phyloP scores from a whole-genome alignment of 805 yeast species.

The Kockiozyma suomiensis region DNA sequence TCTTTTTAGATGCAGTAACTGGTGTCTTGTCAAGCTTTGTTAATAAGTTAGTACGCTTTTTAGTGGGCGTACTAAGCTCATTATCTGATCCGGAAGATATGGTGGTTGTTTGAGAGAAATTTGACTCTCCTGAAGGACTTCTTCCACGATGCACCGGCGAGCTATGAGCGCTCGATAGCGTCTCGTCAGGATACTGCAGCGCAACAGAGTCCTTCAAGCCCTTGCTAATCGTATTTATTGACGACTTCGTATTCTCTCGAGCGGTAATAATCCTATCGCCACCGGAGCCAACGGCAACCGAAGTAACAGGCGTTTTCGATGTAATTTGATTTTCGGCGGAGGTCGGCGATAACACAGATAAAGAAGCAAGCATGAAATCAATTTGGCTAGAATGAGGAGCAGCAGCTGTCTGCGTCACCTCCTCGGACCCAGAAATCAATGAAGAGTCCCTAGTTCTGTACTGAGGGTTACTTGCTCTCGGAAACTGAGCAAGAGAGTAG shows the following conservation, averaged over 20 bases:
- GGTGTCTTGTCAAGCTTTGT: background rate
- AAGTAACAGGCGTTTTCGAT: background rate
- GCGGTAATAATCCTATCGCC: background rate
- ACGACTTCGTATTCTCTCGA: background rate
- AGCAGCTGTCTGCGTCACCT: background rate
- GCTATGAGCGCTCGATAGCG: constrained; percentile 29
- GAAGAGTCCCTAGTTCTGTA: constrained; percentile 16
- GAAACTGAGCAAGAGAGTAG: constrained; percentile 44
- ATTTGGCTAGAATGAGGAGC: constrained; percentile 15
- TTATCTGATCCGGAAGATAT: constrained; percentile 27
- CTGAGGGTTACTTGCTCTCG: constrained; percentile 35
- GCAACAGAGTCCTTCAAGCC: background rate
- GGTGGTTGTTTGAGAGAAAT: constrained; percentile 36
- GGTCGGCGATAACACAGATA: background rate
- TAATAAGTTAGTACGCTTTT: background rate
- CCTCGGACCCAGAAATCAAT: background rate
- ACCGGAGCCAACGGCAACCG: background rate
- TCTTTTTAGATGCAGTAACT: constrained; percentile 1
- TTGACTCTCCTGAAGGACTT: constrained; percentile 36
- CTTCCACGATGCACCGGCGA: constrained; percentile 34
- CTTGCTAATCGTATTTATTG: background rate
- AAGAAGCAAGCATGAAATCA: constrained; percentile 21
- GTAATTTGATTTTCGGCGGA: background rate
- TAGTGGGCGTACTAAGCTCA: constrained; percentile 15
- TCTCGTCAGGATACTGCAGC: constrained; percentile 20